phyloP scores from a whole-genome alignment of 2,329 filamentous ascomycete genomes.

The Didymella glomerata region DNA sequence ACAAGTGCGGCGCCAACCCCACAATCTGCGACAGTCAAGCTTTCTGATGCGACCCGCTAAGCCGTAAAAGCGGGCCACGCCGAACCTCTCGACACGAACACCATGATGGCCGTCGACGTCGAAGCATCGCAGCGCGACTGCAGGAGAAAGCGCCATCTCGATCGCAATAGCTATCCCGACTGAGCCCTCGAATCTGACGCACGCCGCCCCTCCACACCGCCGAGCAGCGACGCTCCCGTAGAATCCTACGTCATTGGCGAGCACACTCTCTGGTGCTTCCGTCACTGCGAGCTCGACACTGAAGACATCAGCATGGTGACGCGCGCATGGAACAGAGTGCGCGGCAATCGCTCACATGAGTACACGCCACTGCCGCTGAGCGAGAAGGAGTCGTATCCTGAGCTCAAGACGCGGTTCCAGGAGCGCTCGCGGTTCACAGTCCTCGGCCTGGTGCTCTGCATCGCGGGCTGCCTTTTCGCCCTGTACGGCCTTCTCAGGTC shows the following conservation, averaged over 20 bases:
- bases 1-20: slow-evolving; percentile 16
- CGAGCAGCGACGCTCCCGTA: not conserved
- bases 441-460: slow-evolving; percentile 29
- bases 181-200: not conserved
- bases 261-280: not conserved
- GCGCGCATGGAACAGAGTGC: slow-evolving; percentile 43
- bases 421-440: slow-evolving; percentile 20
- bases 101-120: slow-evolving; percentile 18
- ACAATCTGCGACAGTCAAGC: slow-evolving; percentile 11
- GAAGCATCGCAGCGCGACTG: not conserved
- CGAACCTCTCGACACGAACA: slow-evolving; percentile 13
- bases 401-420: slow-evolving; percentile 29
- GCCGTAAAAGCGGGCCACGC: slow-evolving; percentile 11
- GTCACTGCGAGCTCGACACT: not conserved
- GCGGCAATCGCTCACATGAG: slow-evolving; percentile 31
- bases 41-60: slow-evolving; percentile 15
- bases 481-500: slow-evolving; percentile 42
- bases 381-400: slow-evolving; percentile 38
- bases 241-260: slow-evolving; percentile 14
- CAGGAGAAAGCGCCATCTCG: not conserved
- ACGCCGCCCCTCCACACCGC: not conserved
- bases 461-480: slow-evolving; percentile 28
- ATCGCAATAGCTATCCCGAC: not conserved
- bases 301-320: slow-evolving; percentile 30
- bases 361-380: slow-evolving; percentile 44